Conservation (phyloP, 345 rosid species). For the Isatis tinctoria region DNA sequence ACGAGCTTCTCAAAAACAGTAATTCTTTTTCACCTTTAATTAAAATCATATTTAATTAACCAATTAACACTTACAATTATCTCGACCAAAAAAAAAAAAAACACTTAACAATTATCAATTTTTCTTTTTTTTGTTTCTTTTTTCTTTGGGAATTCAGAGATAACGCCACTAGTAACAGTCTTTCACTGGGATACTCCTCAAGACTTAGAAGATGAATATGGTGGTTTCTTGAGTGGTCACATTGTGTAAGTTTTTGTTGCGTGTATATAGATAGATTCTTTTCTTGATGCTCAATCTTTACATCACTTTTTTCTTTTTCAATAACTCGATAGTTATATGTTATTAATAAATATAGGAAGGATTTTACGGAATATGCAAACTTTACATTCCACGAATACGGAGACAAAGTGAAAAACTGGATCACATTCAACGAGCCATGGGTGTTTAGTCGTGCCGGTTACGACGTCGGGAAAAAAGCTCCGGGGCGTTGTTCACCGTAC, state of each 20-base stretch:
- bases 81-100: too few species aligned
- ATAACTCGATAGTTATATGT: not conserved
- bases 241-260: slow-evolving; percentile 30
- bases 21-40: not conserved
- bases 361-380: slow-evolving; percentile 25
- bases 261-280: too few species aligned
- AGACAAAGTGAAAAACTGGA: slow-evolving; percentile 28
- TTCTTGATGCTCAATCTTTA: not conserved
- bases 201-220: slow-evolving; percentile 35
- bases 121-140: not conserved
- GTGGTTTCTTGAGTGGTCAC: slow-evolving; percentile 27
- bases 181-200: slow-evolving; percentile 37
- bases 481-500: slow-evolving; percentile 33
- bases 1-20: slow-evolving; percentile 43
- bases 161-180: slow-evolving; percentile 25
- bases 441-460: slow-evolving; percentile 33
- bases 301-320: not conserved
- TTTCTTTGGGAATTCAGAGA: not conserved
- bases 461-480: slow-evolving; percentile 29
- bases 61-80: too few species aligned
- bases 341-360: not conserved
- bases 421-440: slow-evolving; percentile 35
- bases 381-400: slow-evolving; percentile 32
- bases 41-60: not conserved
- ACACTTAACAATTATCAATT: too few species aligned